phyloP scores from a whole-genome alignment of 495 filamentous ascomycete species.

The Daldinia vernicosa region DNA sequence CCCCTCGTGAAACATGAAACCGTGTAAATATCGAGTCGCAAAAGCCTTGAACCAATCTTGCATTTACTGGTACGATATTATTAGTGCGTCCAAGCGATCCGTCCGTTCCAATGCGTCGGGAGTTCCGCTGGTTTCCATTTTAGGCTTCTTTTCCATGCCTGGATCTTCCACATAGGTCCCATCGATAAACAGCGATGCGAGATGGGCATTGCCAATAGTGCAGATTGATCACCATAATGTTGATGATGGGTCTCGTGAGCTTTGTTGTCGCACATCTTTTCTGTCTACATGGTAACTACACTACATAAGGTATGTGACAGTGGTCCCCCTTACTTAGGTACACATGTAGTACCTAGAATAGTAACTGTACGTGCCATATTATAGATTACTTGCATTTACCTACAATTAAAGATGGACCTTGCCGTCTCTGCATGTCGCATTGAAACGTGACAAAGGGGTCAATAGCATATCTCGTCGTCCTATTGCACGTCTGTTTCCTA shows the following conservation, averaged over 20 bases:
- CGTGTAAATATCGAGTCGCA: neutral
- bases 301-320: neutral
- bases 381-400: conserved; percentile 34
- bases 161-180: neutral
- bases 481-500: conserved; percentile 22
- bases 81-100: conserved; percentile 21
- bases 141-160: neutral
- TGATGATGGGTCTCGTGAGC: neutral
- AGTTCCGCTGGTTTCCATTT: conserved; percentile 12
- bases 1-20: neutral
- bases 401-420: conserved; percentile 21
- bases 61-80: neutral
- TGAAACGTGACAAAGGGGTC: conserved; percentile 37
- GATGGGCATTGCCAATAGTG: neutral
- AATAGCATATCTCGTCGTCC: conserved; percentile 14
- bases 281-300: too few species aligned
- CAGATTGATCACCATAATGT: neutral
- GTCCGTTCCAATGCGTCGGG: conserved; percentile 26
- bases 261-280: neutral
- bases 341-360: neutral
- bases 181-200: neutral
- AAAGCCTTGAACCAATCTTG: conserved; percentile 9
- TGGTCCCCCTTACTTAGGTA: neutral
- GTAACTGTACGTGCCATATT: conserved; percentile 14
- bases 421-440: conserved; percentile 12